phyloP scores from a whole-genome alignment of 768 basidiomycete species.

The Cubamyces lactineus region DNA sequence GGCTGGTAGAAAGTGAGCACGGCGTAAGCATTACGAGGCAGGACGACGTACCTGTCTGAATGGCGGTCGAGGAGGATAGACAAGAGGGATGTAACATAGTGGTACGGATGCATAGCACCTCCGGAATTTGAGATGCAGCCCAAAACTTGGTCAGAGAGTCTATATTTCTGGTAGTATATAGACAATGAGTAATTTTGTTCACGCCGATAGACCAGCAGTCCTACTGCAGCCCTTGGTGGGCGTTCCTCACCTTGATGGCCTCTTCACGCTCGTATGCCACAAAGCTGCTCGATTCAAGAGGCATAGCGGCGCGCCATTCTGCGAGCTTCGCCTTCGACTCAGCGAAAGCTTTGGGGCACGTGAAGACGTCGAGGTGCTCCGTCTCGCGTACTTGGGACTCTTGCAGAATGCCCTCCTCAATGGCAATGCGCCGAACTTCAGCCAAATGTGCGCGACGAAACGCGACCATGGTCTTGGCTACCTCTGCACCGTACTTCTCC shows the following conservation, averaged over 20 bases:
- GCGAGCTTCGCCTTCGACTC: slow-evolving; percentile 48
- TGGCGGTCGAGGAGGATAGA: slow-evolving; percentile 54
- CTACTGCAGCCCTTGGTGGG: background rate
- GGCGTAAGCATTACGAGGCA: background rate
- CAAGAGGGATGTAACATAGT: slow-evolving; percentile 64
- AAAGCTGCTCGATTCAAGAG: slow-evolving; percentile 44
- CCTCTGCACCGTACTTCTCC: slow-evolving; percentile 46
- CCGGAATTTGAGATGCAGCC: slow-evolving; percentile 59
- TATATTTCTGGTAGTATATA: slow-evolving; percentile 45
- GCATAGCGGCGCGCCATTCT: slow-evolving; percentile 53
- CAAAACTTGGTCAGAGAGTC: slow-evolving; percentile 46
- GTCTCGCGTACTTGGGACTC: slow-evolving; percentile 61
- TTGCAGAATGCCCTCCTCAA: slow-evolving; percentile 54
- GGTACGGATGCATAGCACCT: slow-evolving; percentile 72
- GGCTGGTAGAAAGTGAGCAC: slow-evolving; percentile 41
- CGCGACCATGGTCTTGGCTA: slow-evolving; percentile 56
- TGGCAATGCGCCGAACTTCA: slow-evolving; percentile 51
- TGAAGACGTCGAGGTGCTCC: slow-evolving; percentile 61
- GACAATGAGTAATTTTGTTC: background rate
- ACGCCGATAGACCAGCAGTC: background rate
- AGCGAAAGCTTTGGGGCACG: slow-evolving; percentile 44
- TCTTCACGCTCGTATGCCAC: slow-evolving; percentile 36
- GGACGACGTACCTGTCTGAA: slow-evolving; percentile 44
- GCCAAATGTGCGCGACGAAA: slow-evolving; percentile 64
- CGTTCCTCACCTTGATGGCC: slow-evolving; percentile 39